Evolutionary conservation across 164 flowering plant species (phyloP).

Genomic region (Umbellularia californica): DNA sequence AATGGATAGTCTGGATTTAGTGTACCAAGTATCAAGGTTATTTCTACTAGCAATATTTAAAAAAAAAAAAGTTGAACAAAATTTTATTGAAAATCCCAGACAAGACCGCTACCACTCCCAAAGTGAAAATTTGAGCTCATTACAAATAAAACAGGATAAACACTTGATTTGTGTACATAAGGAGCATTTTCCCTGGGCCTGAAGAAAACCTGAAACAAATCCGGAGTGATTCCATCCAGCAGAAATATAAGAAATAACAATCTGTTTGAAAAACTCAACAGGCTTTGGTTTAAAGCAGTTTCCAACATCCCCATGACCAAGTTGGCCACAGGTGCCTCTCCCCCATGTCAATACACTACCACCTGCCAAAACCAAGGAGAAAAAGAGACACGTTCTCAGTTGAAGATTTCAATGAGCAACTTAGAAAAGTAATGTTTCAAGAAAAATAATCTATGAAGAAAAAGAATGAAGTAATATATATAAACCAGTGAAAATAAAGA

Average conservation of each 20-base stretch:
- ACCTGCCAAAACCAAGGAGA: constrained; percentile 13
- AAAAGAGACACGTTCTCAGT: background rate
- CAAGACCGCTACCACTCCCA: too few species aligned
- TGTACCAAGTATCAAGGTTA: too few species aligned
- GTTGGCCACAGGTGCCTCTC: constrained; percentile 85
- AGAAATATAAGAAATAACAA: constrained; percentile 45
- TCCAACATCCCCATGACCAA: constrained; percentile 67
- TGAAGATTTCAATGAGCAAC: background rate
- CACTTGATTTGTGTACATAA: background rate
- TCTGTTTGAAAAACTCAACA: constrained; percentile 30
- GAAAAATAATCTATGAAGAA: background rate
- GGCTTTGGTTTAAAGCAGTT: constrained; percentile 48
- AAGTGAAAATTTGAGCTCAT: background rate
- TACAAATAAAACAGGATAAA: background rate
- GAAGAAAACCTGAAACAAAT: constrained; percentile 67
- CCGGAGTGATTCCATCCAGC: constrained; percentile 99
- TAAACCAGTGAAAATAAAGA: background rate
- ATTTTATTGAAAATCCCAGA: too few species aligned
- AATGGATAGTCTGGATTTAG: too few species aligned
- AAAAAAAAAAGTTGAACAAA: too few species aligned
- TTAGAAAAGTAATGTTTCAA: background rate
- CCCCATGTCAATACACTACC: constrained; percentile 83
- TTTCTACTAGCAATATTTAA: too few species aligned
- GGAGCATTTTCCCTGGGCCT: background rate
- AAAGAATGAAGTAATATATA: background rate